Conservation (phyloP, 768 basidiomycete species). For the Rhizopogon sp. region DNA sequence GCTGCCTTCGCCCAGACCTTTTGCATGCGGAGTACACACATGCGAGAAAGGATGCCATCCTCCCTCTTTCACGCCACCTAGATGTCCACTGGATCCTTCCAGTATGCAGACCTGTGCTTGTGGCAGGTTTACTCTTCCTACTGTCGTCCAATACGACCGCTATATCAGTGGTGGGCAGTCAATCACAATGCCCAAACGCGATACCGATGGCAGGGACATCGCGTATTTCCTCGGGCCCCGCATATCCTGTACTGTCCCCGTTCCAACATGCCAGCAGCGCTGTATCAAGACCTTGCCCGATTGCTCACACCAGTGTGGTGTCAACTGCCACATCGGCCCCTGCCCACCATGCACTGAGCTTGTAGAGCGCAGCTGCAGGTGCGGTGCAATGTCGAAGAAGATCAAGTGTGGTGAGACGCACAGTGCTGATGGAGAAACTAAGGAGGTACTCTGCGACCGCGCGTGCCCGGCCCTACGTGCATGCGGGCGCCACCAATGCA, state of each 20-base stretch:
- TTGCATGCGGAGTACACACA: conserved; percentile 72
- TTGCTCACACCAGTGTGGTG: conserved; percentile 74
- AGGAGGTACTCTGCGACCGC: conserved; percentile 77
- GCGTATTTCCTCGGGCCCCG: conserved; percentile 35
- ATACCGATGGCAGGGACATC: not conserved
- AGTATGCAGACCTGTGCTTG: conserved; percentile 77
- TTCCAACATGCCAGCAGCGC: conserved; percentile 70
- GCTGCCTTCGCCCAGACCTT: conserved; percentile 35
- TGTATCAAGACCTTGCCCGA: conserved; percentile 60
- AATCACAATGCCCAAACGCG: conserved; percentile 3
- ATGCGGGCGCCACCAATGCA: conserved; percentile 87
- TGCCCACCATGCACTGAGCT: conserved; percentile 77
- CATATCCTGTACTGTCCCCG: conserved; percentile 59
- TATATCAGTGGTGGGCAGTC: not conserved
- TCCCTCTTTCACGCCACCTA: conserved; percentile 47
- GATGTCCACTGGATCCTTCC: conserved; percentile 72
- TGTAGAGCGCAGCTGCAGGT: conserved; percentile 79
- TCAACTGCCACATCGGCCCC: conserved; percentile 66
- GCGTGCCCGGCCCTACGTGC: conserved; percentile 72
- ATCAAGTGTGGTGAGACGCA: conserved; percentile 44
- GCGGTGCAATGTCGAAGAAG: conserved; percentile 60
- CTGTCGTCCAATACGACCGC: conserved; percentile 16
- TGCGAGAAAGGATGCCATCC: conserved; percentile 80
- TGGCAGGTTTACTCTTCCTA: conserved; percentile 51
- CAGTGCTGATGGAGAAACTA: conserved; percentile 32